phyloP scores from a whole-genome alignment of 306 rosid species.

The Lithocarpus polystachyus region DNA sequence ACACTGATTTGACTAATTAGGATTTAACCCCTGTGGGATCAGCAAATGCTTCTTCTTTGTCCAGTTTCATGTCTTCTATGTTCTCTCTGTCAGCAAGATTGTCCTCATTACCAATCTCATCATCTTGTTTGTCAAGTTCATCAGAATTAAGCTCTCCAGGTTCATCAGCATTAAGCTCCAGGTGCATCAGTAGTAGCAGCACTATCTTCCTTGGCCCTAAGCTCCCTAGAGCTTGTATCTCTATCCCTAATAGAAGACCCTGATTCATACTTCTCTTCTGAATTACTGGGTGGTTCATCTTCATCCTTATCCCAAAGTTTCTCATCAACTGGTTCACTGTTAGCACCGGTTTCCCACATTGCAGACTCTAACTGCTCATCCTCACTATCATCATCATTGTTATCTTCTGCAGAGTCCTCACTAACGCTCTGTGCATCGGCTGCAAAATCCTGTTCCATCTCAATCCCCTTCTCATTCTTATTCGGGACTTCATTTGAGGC shows the following conservation, averaged over 20 bases:
- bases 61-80: slow-evolving; percentile 43
- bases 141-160: slow-evolving; percentile 36
- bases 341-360: slow-evolving; percentile 71
- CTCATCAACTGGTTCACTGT: slow-evolving; percentile 63
- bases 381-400: slow-evolving; percentile 45
- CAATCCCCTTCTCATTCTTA: slow-evolving; percentile 68
- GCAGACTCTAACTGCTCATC: slow-evolving; percentile 61
- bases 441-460: slow-evolving; percentile 81
- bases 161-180: slow-evolving; percentile 47
- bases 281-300: slow-evolving; percentile 51
- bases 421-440: slow-evolving; percentile 72
- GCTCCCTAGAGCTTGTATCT: slow-evolving; percentile 60
- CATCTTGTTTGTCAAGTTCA: slow-evolving; percentile 35
- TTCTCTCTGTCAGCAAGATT: slow-evolving; percentile 47
- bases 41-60: slow-evolving; percentile 53
- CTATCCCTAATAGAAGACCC: slow-evolving; percentile 64
- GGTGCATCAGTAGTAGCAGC: slow-evolving; percentile 38
- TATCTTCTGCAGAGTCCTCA: slow-evolving; percentile 72
- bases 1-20: slow-evolving; percentile 50
- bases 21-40: slow-evolving; percentile 56
- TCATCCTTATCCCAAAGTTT: slow-evolving; percentile 70
- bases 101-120: slow-evolving; percentile 33
- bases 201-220: slow-evolving; percentile 75
- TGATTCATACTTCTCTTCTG: slow-evolving; percentile 59
- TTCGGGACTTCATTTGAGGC: slow-evolving; percentile 51